Percentiles rank a stretch among this genome's conserved stretches.
phyloP scores from a whole-genome alignment of 352 stramenopile genomes.

The Phytophthora crassamura region DNA sequence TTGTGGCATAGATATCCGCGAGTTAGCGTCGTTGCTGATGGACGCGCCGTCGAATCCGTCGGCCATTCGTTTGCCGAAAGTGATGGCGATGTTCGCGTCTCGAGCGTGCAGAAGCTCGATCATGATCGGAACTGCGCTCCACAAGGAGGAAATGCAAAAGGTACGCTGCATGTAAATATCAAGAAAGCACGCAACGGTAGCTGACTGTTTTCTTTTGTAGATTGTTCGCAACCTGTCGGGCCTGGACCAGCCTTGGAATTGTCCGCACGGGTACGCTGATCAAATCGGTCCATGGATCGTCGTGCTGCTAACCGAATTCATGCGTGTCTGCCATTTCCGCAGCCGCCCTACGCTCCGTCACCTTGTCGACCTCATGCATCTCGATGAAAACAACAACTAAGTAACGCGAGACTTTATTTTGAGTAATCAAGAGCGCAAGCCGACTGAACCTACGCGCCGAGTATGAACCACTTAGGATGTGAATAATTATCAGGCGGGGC shows the following conservation, averaged over 20 bases:
- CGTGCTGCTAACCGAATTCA: background rate
- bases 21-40: slow-evolving; percentile 85
- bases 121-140: slow-evolving; percentile 97
- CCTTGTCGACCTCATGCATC: slow-evolving; percentile 62
- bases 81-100: slow-evolving; percentile 97
- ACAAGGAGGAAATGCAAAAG: slow-evolving; percentile 92
- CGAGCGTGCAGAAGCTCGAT: slow-evolving; percentile 94
- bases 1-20: slow-evolving; percentile 81
- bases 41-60: slow-evolving; percentile 61
- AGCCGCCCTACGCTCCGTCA: slow-evolving; percentile 84
- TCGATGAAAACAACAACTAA: slow-evolving; percentile 41
- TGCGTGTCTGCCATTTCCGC: background rate
- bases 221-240: slow-evolving; percentile 90
- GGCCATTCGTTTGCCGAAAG: slow-evolving; percentile 92
- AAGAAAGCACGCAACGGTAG: background rate
- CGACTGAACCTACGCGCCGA: slow-evolving; percentile 10
- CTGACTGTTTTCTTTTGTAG: slow-evolving; percentile 28
- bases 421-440: slow-evolving; percentile 18
- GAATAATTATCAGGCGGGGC: slow-evolving; percentile 35
- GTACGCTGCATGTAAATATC: slow-evolving; percentile 39
- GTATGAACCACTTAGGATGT: slow-evolving; percentile 25
- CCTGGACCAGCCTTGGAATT: slow-evolving; percentile 97
- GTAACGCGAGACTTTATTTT: background rate
- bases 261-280: slow-evolving; percentile 82
- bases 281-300: background rate